Conservation (phyloP, 768 basidiomycete species). For the Xerocomellus intermedius region DNA sequence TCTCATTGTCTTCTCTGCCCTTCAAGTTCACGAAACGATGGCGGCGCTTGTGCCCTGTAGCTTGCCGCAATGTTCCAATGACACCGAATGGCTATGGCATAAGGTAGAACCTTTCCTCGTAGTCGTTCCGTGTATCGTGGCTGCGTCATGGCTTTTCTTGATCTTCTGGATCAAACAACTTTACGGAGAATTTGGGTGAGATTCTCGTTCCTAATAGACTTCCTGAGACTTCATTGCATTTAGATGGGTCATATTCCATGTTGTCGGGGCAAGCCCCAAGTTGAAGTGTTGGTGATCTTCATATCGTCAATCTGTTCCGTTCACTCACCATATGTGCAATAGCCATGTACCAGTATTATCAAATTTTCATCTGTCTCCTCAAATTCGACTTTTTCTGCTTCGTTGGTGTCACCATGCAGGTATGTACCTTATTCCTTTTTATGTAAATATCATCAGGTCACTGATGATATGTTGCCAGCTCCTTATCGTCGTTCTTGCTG, state of each 20-base stretch:
- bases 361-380: conserved; percentile 82
- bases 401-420: conserved; percentile 87
- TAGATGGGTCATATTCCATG: conserved; percentile 90
- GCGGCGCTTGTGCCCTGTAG: conserved; percentile 47
- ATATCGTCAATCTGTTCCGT: background rate
- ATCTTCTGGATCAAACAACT: conserved; percentile 68
- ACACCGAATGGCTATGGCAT: conserved; percentile 55
- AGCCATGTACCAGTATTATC: conserved; percentile 90
- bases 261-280: conserved; percentile 81
- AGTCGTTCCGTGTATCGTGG: conserved; percentile 69
- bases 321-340: conserved; percentile 8
- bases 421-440: conserved; percentile 18
- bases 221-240: conserved; percentile 2
- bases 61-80: conserved; percentile 42
- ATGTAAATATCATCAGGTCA: background rate
- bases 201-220: background rate
- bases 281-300: conserved; percentile 63
- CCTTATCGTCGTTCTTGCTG: conserved; percentile 70
- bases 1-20: conserved; percentile 67
- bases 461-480: conserved; percentile 45
- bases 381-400: conserved; percentile 93
- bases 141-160: conserved; percentile 61
- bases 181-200: conserved; percentile 82
- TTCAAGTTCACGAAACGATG: conserved; percentile 77
- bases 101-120: conserved; percentile 67